A percentile compares a stretch with the other conserved stretches of the same genome.
Conservation (phyloP, 2,329 filamentous ascomycete species). For the Neonectria neomacrospora region DNA sequence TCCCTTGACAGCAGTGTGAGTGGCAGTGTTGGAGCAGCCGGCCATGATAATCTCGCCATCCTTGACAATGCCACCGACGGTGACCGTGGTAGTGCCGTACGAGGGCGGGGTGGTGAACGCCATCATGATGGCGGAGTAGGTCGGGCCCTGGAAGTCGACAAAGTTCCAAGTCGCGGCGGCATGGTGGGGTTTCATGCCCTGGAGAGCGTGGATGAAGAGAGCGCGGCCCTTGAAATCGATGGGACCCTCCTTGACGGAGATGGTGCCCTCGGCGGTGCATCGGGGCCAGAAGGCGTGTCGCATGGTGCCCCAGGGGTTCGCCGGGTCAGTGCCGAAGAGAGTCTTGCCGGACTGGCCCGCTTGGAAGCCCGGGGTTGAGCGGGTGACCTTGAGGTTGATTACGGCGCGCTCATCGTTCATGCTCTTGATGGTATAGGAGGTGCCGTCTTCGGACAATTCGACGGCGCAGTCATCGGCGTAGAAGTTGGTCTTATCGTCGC, state of each 20-base stretch:
- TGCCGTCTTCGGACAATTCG: conserved; percentile 86
- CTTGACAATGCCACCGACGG: conserved; percentile 83
- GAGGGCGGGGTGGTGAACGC: conserved; percentile 94
- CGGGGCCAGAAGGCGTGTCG: conserved; percentile 95
- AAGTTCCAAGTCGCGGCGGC: conserved; percentile 95
- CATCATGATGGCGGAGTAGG: conserved; percentile 91
- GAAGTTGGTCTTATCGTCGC: conserved; percentile 83
- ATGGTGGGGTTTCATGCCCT: conserved; percentile 99
- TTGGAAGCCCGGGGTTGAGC: conserved; percentile 82
- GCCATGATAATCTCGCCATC: conserved; percentile 84
- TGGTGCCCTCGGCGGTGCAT: conserved; percentile 82
- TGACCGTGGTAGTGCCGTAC: conserved; percentile 87
- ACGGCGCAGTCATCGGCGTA: conserved; percentile 87
- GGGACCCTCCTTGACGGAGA: conserved; percentile 83
- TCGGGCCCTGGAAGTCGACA: conserved; percentile 87
- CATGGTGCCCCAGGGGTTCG: conserved; percentile 91
- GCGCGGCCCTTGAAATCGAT: conserved; percentile 85
- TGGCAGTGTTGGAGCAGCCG: conserved; percentile 71
- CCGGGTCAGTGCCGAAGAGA: conserved; percentile 85
- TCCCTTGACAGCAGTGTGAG: conserved; percentile 74
- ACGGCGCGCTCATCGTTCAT: conserved; percentile 82
- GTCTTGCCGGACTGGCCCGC: conserved; percentile 86
- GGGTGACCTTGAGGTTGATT: conserved; percentile 86
- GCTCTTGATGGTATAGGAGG: conserved; percentile 88
- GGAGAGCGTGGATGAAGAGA: conserved; percentile 85